Evolutionary conservation across 306 rosid genomes (phyloP).

Genomic region (Casuarina equisetifolia): DNA sequence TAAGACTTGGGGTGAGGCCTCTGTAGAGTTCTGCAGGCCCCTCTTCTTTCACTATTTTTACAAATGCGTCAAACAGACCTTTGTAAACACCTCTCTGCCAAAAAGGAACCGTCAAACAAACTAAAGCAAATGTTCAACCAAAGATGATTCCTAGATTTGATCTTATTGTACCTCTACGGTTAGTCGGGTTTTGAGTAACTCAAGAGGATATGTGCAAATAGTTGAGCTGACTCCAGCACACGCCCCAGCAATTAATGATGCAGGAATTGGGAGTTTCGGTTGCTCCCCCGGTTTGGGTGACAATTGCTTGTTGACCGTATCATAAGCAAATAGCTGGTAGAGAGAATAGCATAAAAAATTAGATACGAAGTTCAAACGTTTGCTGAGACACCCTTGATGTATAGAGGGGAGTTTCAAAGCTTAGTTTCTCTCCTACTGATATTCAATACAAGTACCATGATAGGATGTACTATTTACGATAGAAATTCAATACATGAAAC

Average conservation of each 20-base stretch:
- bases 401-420: not conserved
- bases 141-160: not conserved
- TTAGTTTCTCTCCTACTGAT: not conserved
- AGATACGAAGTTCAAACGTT: conserved; percentile 23
- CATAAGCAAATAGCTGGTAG: conserved; percentile 90
- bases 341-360: conserved; percentile 27
- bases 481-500: not conserved
- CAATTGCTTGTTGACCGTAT: conserved; percentile 81
- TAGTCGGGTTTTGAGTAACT: conserved; percentile 85
- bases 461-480: not conserved
- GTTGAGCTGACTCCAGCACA: conserved; percentile 99
- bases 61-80: conserved; percentile 78
- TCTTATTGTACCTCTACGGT: conserved; percentile 73
- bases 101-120: conserved; percentile 22
- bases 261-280: conserved; percentile 71
- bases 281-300: conserved; percentile 75
- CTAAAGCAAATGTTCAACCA: not conserved
- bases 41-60: conserved; percentile 77
- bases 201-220: conserved; percentile 84
- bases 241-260: conserved; percentile 93
- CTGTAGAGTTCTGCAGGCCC: conserved; percentile 87
- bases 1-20: conserved; percentile 88
- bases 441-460: not conserved
- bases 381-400: not conserved
- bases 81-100: conserved; percentile 80